Percentiles rank a stretch among this genome's conserved stretches.
Conservation (phyloP, 179 eudicot genomes). For the Nepenthes alata region DNA sequence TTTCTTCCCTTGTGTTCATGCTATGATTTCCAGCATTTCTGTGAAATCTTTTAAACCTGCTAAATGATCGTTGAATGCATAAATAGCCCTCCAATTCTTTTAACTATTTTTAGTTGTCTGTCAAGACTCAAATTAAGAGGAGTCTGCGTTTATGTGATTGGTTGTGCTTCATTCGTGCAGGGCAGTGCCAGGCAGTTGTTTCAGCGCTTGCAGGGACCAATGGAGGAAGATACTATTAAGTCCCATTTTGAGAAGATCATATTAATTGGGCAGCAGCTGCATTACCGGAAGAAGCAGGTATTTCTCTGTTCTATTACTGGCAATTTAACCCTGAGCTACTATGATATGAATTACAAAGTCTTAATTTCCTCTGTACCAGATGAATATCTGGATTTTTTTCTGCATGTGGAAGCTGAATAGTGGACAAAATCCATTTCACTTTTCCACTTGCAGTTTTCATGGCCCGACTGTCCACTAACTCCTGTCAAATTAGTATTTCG, state of each 20-base stretch:
- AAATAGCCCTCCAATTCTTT: too few species aligned
- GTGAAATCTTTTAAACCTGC: too few species aligned
- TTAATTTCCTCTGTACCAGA: too few species aligned
- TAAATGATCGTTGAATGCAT: too few species aligned
- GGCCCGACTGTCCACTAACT: too few species aligned
- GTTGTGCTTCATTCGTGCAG: conserved; percentile 27
- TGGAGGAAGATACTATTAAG: conserved; percentile 84
- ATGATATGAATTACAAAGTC: too few species aligned
- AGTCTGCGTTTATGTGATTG: conserved; percentile 6
- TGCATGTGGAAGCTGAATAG: too few species aligned
- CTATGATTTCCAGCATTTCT: neutral
- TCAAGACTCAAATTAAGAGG: neutral
- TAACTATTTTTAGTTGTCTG: too few species aligned
- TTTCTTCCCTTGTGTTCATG: neutral
- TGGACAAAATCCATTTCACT: too few species aligned
- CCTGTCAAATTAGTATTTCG: too few species aligned
- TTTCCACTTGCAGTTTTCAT: too few species aligned
- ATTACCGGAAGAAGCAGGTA: conserved; percentile 57
- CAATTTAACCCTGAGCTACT: neutral
- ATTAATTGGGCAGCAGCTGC: conserved; percentile 44
- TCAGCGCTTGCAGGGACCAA: conserved; percentile 86
- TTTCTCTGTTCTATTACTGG: neutral
- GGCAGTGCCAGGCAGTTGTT: conserved; percentile 95
- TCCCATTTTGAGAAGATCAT: conserved; percentile 90
- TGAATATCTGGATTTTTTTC: too few species aligned